Conservation (phyloP, 768 basidiomycete species). For the Leucogyrophana mollusca region DNA sequence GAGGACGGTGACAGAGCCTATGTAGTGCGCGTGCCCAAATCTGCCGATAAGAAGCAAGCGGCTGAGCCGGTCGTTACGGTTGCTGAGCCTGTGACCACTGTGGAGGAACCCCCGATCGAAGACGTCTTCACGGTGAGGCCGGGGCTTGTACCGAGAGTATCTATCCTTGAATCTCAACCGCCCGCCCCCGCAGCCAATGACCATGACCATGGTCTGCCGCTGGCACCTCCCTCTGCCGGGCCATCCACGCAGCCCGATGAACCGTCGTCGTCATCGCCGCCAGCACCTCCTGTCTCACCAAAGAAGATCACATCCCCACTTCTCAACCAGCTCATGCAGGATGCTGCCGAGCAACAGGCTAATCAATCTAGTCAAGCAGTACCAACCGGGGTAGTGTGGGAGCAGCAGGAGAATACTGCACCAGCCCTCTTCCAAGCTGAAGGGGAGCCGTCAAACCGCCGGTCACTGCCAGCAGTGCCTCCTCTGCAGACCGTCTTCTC, state of each 20-base stretch:
- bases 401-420: conserved; percentile 23
- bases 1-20: conserved; percentile 47
- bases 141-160: conserved; percentile 35
- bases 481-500: conserved; percentile 45
- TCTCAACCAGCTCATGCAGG: conserved; percentile 7
- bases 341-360: conserved; percentile 9
- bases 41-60: conserved; percentile 35
- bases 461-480: conserved; percentile 33
- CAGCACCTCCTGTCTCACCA: not conserved
- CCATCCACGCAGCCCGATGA: conserved; percentile 11
- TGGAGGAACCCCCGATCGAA: conserved; percentile 43
- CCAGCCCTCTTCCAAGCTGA: conserved; percentile 30
- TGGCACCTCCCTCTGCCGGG: conserved; percentile 5
- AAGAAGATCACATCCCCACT: conserved; percentile 6
- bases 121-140: conserved; percentile 61
- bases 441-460: conserved; percentile 17
- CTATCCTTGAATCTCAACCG: conserved; percentile 22
- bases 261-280: conserved; percentile 9
- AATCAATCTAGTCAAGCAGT: conserved; percentile 6
- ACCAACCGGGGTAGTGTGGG: conserved; percentile 20
- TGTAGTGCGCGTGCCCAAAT: conserved; percentile 56
- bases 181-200: conserved; percentile 26
- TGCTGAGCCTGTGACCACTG: conserved; percentile 22
- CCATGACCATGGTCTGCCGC: not conserved
- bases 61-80: conserved; percentile 14